Evolutionary conservation across 345 rosid genomes (phyloP), one percentile per base, ranked within the genome.

Genomic region (Lepidium africanum): DNA sequence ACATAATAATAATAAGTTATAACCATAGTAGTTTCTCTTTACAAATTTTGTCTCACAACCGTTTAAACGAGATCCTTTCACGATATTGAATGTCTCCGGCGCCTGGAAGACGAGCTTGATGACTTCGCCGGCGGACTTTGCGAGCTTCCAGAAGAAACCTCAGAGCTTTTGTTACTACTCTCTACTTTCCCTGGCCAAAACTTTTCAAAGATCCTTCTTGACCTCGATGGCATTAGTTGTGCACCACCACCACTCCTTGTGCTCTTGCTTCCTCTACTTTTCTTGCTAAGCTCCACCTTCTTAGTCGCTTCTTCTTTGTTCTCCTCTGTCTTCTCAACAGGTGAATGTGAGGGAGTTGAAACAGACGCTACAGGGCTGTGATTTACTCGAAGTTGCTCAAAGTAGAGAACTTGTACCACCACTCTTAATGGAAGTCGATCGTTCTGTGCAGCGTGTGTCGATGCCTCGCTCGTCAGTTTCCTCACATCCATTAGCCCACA

Each of bases 401-500:
- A 88, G 76, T 80, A 92, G 53, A 92, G 88, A 60, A 92, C 96
- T 81, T 92, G 98, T 49, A 92, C 97, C 1, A 92, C 90, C 17
- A 90, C 86, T 3, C 98, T 82, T 7, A 92, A 83, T 0, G 98
- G 98, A n/a, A 92, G 93, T 6, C 79, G 72, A n/a, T 90, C 97
- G 11, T 90, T 92, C 79, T 88, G 98, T 0, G 97, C 97, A 12
- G 97, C 97, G 48, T 88, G 96, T 78, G 81, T 81, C 0, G 96
- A 90, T 14, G 94, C 90, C 32, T 84, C 88, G 36, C 33, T 73
- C 2, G 98, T 85, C 11, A 92, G 84, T 69, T 85, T 92, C 78
- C 86, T 83, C 15, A 90, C 91, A 57, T 92, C 89, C 93, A 92
- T 85, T 70, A 90, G 59, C 39, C 85, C 82, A 33, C 97, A 85